phyloP scores from a whole-genome alignment of 1,139 yeast genomes.

The Diutina ranongensis region DNA sequence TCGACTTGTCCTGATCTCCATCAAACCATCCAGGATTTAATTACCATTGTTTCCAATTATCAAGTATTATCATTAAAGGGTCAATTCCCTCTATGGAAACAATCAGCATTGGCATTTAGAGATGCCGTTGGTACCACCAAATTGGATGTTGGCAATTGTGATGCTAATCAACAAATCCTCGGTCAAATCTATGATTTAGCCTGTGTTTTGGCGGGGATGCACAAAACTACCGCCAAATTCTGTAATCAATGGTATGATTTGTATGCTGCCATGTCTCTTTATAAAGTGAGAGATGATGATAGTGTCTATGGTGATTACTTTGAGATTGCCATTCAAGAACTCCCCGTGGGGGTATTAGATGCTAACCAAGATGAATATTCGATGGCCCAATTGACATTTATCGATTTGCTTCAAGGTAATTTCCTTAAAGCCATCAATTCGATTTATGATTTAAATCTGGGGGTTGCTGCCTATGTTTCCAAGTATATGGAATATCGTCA shows the following conservation, averaged over 20 bases:
- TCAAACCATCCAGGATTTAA: constrained; percentile 38
- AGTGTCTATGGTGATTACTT: constrained; percentile 23
- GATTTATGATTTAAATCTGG: constrained; percentile 50
- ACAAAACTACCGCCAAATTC: constrained; percentile 34
- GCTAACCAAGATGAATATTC: constrained; percentile 17
- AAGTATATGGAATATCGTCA: constrained; percentile 58
- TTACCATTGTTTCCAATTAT: constrained; percentile 27
- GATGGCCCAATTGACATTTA: constrained; percentile 44
- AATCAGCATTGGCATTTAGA: constrained; percentile 37
- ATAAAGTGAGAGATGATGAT: constrained; percentile 39
- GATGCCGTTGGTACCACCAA: constrained; percentile 21
- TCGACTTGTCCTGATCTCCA: constrained; percentile 18
- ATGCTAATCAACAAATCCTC: constrained; percentile 14
- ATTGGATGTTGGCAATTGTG: constrained; percentile 14
- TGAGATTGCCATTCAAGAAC: constrained; percentile 21
- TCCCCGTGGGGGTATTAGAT: constrained; percentile 14
- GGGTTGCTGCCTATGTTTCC: constrained; percentile 59
- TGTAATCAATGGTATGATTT: constrained; percentile 66
- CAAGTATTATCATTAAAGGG: constrained; percentile 29
- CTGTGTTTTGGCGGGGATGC: constrained; percentile 41
- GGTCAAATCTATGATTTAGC: constrained; percentile 33
- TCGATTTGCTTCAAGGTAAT: constrained; percentile 47
- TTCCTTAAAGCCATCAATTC: constrained; percentile 48
- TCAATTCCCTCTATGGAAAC: constrained; percentile 40
- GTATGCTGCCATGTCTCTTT: constrained; percentile 48